These are phyloP conservation scores for Magnolia officinalis DNA, from an alignment of 164 flowering plant genomes.

Conservation along the genomic window DNA sequence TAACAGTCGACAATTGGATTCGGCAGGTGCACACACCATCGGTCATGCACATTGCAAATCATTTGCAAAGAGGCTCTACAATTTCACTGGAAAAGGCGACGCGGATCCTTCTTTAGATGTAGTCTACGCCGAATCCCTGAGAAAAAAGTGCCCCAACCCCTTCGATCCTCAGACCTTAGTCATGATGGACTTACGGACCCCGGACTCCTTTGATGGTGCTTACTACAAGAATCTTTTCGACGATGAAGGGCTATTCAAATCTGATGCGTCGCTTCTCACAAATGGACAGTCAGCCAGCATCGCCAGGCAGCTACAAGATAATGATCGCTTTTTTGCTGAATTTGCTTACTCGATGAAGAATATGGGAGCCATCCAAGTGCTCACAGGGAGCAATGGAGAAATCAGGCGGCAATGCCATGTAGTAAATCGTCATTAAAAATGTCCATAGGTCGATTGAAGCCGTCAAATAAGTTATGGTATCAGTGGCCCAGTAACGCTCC, in stretches of 20 bases:
- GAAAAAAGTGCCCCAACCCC: slow-evolving; percentile 25
- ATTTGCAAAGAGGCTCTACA: slow-evolving; percentile 40
- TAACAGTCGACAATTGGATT: too few relatives aligned
- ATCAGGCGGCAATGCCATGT: slow-evolving; percentile 25
- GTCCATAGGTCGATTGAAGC: too few relatives aligned
- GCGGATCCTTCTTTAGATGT: slow-evolving; percentile 45
- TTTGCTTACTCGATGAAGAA: slow-evolving; percentile 25
- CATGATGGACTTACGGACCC: slow-evolving; percentile 38
- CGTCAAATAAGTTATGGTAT: too few relatives aligned
- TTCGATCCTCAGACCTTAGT: slow-evolving; percentile 25
- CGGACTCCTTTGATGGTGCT: slow-evolving; percentile 27
- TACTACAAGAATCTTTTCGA: slow-evolving; percentile 21
- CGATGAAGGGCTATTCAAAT: slow-evolving; percentile 34
- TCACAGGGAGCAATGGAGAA: slow-evolving; percentile 27
- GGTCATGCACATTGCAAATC: slow-evolving; percentile 40
- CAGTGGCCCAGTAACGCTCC: too few relatives aligned
- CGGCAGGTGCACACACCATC: slow-evolving; percentile 43
- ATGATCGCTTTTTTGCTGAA: slow-evolving; percentile 19
- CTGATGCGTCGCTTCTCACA: slow-evolving; percentile 44
- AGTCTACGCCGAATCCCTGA: slow-evolving; percentile 34
- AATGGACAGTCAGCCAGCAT: slow-evolving; percentile 4
- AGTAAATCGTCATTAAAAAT: slow-evolving; percentile 8
- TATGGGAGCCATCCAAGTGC: slow-evolving; percentile 28
- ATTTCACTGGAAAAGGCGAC: slow-evolving; percentile 51
- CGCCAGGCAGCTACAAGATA: slow-evolving; percentile 10